These are phyloP conservation scores for Pyrus betulifolia DNA, from an alignment of 306 rosid species.

Conservation along the genomic window DNA sequence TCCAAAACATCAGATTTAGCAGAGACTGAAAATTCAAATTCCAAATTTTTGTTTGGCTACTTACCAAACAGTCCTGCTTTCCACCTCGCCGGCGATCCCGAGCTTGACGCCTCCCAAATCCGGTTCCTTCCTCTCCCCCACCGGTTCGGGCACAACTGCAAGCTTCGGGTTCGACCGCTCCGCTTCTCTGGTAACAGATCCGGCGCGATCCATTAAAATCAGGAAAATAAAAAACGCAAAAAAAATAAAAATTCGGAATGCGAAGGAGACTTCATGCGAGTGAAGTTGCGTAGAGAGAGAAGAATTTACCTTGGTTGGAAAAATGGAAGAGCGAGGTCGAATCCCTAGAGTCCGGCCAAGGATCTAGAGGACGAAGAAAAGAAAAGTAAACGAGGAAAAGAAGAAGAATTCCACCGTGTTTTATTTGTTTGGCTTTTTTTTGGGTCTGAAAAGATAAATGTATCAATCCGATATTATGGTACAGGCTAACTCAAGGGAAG, in stretches of 20 bases:
- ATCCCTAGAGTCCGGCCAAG: constrained; percentile 7
- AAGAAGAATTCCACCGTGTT: constrained; percentile 1
- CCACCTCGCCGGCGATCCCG: constrained; percentile 7
- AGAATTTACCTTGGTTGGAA: neutral
- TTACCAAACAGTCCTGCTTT: neutral
- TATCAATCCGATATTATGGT: no score
- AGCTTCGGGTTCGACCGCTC: constrained; percentile 2
- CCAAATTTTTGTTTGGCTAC: neutral
- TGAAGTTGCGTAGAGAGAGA: neutral
- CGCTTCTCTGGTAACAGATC: neutral
- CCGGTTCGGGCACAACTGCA: neutral
- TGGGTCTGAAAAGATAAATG: no score
- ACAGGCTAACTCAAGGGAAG: no score
- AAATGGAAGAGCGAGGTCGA: constrained; percentile 10
- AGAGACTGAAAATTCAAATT: neutral
- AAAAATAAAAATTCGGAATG: neutral
- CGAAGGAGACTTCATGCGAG: neutral
- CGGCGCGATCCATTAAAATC: neutral
- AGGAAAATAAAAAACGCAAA: neutral
- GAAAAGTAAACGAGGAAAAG: neutral
- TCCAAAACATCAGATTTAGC: neutral
- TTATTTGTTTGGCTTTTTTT: neutral
- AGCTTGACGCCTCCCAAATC: neutral
- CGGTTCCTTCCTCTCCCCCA: neutral
- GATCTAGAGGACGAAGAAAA: neutral